These are phyloP conservation scores for Ceratobasidium sp. DNA, from an alignment of 1,284 basidiomycete genomes.

Conservation along the genomic window DNA sequence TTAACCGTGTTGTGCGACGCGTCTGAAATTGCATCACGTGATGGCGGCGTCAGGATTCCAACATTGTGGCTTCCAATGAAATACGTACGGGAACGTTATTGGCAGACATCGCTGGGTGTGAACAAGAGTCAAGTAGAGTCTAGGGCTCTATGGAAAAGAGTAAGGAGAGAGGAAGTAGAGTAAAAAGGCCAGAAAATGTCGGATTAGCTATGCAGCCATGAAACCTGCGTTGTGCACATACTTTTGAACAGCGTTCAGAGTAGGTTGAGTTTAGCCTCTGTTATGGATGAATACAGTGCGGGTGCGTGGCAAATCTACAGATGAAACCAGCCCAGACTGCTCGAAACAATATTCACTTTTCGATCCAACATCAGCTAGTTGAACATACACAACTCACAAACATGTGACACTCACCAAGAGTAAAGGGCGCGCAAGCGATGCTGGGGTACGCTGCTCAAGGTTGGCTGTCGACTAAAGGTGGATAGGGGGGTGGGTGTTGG, in stretches of 20 bases:
- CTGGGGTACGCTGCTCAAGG: conserved; percentile 4
- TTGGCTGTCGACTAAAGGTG: conserved; percentile 30
- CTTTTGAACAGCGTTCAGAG: conserved; percentile 18
- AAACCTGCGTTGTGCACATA: conserved; percentile 1
- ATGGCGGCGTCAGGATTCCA: conserved; percentile 41
- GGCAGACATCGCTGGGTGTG: conserved; percentile 12
- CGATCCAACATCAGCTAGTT: conserved; percentile 3
- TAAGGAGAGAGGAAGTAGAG: neutral
- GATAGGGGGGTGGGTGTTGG: conserved; percentile 31
- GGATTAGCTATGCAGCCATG: neutral
- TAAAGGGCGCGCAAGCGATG: neutral
- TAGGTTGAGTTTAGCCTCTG: neutral
- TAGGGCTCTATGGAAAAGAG: conserved; percentile 7
- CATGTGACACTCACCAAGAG: conserved; percentile 4
- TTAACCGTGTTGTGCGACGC: conserved; percentile 40
- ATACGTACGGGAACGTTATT: conserved; percentile 30
- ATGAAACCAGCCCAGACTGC: conserved; percentile 10
- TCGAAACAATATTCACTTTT: conserved; percentile 23
- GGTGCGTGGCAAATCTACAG: conserved; percentile 3
- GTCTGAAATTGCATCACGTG: conserved; percentile 32
- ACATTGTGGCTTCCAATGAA: conserved; percentile 4
- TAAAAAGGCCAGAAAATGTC: neutral
- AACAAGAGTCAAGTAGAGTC: neutral
- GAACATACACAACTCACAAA: neutral
- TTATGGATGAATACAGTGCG: conserved; percentile 13